These are phyloP conservation scores for Nitzschia sp. DNA, from an alignment of 108 stramenopile genomes.

Conservation along the genomic window DNA sequence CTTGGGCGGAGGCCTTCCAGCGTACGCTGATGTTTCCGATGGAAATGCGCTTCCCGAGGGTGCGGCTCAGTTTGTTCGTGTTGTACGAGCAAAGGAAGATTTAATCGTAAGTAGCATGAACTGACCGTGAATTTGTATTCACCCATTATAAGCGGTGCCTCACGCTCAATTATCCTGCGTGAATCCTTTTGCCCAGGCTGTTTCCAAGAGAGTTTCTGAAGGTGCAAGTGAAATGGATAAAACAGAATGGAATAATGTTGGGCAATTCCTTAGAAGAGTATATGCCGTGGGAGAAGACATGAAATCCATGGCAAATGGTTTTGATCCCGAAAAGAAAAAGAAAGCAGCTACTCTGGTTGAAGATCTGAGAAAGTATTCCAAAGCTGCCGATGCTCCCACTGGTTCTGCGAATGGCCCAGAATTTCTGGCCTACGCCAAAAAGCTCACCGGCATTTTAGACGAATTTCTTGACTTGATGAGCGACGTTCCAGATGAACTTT, in stretches of 20 bases:
- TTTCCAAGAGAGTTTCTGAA: constrained; percentile 53
- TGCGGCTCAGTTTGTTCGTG: constrained; percentile 65
- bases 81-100: constrained; percentile 61
- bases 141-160: too few species aligned
- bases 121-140: too few species aligned
- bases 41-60: constrained; percentile 66
- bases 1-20: constrained; percentile 1
- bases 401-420: constrained; percentile 53
- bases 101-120: constrained; percentile 34
- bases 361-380: constrained; percentile 58
- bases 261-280: constrained; percentile 57
- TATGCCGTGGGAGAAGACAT: constrained; percentile 62
- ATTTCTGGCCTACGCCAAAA: constrained; percentile 43
- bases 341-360: constrained; percentile 55
- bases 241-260: constrained; percentile 75
- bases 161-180: too few species aligned
- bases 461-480: constrained; percentile 67
- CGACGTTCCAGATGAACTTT: constrained; percentile 75
- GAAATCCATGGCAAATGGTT: constrained; percentile 55
- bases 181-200: too few species aligned
- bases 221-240: constrained; percentile 55
- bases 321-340: constrained; percentile 49
- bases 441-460: constrained; percentile 47
- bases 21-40: constrained; percentile 57
- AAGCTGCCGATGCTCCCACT: constrained; percentile 62